Conservation (phyloP, 2,329 filamentous ascomycete genomes). For the Aspergillus pseudonomiae region DNA sequence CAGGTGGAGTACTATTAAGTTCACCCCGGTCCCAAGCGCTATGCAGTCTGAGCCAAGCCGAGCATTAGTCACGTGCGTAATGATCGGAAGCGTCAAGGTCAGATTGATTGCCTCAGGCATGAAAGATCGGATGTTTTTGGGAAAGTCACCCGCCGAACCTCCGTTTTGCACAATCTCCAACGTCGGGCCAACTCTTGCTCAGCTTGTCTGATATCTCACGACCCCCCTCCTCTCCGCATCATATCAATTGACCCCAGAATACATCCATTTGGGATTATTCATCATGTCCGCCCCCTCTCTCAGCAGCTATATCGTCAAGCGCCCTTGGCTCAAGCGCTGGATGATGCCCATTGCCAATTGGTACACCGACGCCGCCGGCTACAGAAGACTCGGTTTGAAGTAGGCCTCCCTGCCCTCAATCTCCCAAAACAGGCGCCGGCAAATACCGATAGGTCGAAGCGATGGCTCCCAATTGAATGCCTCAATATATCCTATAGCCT, state of each 20-base stretch:
- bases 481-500: not conserved
- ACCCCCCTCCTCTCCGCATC: constrained; percentile 30
- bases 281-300: constrained; percentile 73
- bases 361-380: constrained; percentile 88
- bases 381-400: constrained; percentile 90
- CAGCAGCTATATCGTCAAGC: constrained; percentile 75
- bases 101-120: constrained; percentile 21
- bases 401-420: constrained; percentile 51
- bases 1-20: constrained; percentile 26
- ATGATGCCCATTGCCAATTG: constrained; percentile 82
- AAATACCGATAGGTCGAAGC: not conserved
- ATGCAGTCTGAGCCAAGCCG: constrained; percentile 28
- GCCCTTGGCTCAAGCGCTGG: constrained; percentile 81
- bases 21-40: constrained; percentile 14
- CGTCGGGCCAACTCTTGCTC: constrained; percentile 41
- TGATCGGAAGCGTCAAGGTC: constrained; percentile 10
- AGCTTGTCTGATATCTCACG: constrained; percentile 32
- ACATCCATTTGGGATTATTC: constrained; percentile 27
- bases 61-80: constrained; percentile 25
- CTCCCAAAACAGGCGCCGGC: constrained; percentile 17
- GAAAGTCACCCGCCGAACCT: constrained; percentile 36
- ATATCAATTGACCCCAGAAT: constrained; percentile 31
- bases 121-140: constrained; percentile 29
- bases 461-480: constrained; percentile 2
- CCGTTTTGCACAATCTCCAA: constrained; percentile 46